These are phyloP conservation scores for Luzula sylvatica DNA, from an alignment of 176 grass and related monocot genomes.

Conservation along the genomic window DNA sequence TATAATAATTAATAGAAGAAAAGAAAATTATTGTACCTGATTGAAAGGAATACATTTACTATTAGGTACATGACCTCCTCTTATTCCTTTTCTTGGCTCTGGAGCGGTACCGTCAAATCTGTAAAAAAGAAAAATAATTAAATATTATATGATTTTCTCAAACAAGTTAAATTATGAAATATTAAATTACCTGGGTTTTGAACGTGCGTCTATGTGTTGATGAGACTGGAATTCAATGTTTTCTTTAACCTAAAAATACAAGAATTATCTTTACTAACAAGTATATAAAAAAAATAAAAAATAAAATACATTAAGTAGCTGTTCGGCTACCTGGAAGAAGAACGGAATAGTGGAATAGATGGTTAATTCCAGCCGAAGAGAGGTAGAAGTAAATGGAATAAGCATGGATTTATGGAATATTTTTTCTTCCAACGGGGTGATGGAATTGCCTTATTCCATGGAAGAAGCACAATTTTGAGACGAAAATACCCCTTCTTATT, in stretches of 20 bases:
- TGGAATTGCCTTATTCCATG: too few relatives aligned
- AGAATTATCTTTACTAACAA: not conserved
- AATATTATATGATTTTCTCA: too few relatives aligned
- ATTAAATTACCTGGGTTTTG: slow-evolving; percentile 62
- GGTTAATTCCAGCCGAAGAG: too few relatives aligned
- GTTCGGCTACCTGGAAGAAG: too few relatives aligned
- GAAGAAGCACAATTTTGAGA: too few relatives aligned
- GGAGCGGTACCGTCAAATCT: slow-evolving; percentile 84
- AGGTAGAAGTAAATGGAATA: too few relatives aligned
- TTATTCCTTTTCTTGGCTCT: slow-evolving; percentile 91
- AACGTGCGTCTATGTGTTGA: slow-evolving; percentile 82
- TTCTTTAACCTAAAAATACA: slow-evolving; percentile 51
- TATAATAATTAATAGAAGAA: too few relatives aligned
- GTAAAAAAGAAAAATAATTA: slow-evolving; percentile 24
- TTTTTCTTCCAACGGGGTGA: too few relatives aligned
- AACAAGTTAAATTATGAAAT: slow-evolving; percentile 8
- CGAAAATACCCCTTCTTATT: too few relatives aligned
- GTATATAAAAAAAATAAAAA: not conserved
- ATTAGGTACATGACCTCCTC: slow-evolving; percentile 79
- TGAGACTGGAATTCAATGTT: slow-evolving; percentile 63
- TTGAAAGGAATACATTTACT: slow-evolving; percentile 90
- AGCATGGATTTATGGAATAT: too few relatives aligned
- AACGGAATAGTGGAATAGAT: too few relatives aligned
- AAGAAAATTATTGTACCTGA: slow-evolving; percentile 41
- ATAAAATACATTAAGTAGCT: not conserved